These are phyloP conservation scores for Lactarius psammicola DNA, from an alignment of 768 basidiomycete genomes.

Conservation along the genomic window DNA sequence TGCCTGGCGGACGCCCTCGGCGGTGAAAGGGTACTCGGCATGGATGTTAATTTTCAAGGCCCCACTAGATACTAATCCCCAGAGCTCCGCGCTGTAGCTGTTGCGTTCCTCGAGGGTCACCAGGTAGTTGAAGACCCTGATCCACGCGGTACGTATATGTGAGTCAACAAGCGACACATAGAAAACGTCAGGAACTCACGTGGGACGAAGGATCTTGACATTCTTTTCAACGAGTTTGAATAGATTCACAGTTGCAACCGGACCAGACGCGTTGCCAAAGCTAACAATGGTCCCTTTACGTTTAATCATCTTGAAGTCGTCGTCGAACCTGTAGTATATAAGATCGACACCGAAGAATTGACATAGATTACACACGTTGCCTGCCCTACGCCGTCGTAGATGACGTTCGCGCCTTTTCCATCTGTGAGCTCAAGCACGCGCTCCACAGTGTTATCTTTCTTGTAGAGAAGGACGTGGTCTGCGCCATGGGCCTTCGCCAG, in stretches of 20 bases:
- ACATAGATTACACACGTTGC: slow-evolving; percentile 58
- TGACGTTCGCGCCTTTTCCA: slow-evolving; percentile 78
- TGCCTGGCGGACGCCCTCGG: slow-evolving; percentile 71
- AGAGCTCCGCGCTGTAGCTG: slow-evolving; percentile 65
- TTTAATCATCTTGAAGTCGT: slow-evolving; percentile 75
- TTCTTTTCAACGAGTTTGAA: slow-evolving; percentile 80
- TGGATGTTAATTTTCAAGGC: slow-evolving; percentile 64
- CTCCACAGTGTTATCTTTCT: slow-evolving; percentile 68
- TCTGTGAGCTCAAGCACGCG: slow-evolving; percentile 73
- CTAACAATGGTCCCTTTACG: slow-evolving; percentile 89
- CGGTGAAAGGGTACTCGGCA: slow-evolving; percentile 81
- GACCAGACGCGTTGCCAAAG: slow-evolving; percentile 89
- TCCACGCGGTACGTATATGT: neutral
- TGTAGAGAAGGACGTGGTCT: slow-evolving; percentile 83
- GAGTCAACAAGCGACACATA: neutral
- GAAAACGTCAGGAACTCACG: slow-evolving; percentile 44
- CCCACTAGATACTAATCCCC: slow-evolving; percentile 56
- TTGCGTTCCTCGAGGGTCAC: slow-evolving; percentile 70
- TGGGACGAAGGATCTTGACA: slow-evolving; percentile 72
- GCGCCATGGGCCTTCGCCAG: slow-evolving; percentile 79
- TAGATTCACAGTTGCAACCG: slow-evolving; percentile 72
- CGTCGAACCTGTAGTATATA: slow-evolving; percentile 58
- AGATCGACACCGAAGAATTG: neutral
- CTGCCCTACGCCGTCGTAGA: slow-evolving; percentile 96
- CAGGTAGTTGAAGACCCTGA: slow-evolving; percentile 69